Percentiles rank a stretch among this genome's conserved stretches.
Conservation (phyloP, 768 basidiomycete genomes). For the Panellus pusillus region DNA sequence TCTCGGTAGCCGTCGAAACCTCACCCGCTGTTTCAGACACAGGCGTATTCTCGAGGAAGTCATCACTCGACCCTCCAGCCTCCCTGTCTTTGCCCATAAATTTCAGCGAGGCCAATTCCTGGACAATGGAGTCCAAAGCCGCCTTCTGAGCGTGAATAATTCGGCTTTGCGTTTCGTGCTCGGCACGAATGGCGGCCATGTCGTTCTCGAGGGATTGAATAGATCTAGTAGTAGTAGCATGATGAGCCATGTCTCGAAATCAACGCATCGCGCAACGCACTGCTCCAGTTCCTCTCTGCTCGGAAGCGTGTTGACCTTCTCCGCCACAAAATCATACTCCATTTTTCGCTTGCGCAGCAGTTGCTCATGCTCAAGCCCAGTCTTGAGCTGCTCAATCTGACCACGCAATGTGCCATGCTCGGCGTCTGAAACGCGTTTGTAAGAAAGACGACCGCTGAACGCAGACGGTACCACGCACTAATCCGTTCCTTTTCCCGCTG, state of each 20-base stretch:
- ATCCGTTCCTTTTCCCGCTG: constrained; percentile 69
- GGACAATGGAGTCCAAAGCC: constrained; percentile 64
- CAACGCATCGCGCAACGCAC: constrained; percentile 46
- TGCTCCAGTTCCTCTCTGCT: constrained; percentile 73
- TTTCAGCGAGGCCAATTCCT: constrained; percentile 59
- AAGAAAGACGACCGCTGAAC: not conserved
- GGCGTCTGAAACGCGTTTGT: constrained; percentile 44
- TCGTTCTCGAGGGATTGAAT: constrained; percentile 74
- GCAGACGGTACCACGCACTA: constrained; percentile 44
- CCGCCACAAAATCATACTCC: constrained; percentile 82
- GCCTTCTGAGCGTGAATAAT: constrained; percentile 67
- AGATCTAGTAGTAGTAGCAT: constrained; percentile 40
- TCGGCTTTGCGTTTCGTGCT: constrained; percentile 73
- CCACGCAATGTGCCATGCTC: constrained; percentile 66
- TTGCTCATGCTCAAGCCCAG: constrained; percentile 76
- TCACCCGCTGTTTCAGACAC: constrained; percentile 34
- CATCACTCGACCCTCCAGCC: constrained; percentile 42
- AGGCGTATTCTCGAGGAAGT: constrained; percentile 52
- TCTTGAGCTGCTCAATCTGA: constrained; percentile 80
- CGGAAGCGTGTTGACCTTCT: constrained; percentile 78
- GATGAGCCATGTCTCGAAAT: not conserved
- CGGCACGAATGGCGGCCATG: constrained; percentile 69
- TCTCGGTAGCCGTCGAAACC: constrained; percentile 11
- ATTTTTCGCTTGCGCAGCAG: constrained; percentile 74
- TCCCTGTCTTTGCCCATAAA: constrained; percentile 73